Conservation (phyloP, 768 basidiomycete species). For the Phaffia tasmanica region DNA sequence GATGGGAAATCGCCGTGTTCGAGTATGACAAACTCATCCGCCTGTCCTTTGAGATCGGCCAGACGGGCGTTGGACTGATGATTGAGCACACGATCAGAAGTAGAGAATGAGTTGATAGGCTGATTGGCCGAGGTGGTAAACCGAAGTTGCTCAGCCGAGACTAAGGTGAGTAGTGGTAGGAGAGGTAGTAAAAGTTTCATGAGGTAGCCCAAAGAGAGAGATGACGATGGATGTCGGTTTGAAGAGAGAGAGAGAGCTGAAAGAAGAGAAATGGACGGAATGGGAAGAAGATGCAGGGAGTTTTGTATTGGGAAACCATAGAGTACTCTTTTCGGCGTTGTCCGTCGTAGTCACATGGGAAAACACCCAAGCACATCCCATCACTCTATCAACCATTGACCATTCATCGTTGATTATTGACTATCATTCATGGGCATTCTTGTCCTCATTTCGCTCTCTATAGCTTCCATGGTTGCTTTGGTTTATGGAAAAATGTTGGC, state of each 20-base stretch:
- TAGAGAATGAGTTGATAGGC: constrained; percentile 15
- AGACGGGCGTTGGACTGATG: constrained; percentile 8
- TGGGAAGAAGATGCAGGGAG: neutral
- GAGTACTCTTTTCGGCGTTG: too few species aligned
- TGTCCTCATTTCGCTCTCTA: too few species aligned
- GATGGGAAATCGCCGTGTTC: constrained; percentile 19
- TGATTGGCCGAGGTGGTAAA: neutral
- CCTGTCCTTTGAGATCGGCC: constrained; percentile 9
- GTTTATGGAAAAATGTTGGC: too few species aligned
- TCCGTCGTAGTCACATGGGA: too few species aligned
- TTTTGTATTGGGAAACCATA: too few species aligned
- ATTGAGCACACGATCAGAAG: neutral
- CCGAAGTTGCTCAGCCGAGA: constrained; percentile 17
- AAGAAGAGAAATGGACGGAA: neutral
- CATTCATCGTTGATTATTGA: too few species aligned
- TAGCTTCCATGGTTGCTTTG: too few species aligned
- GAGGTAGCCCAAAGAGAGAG: neutral
- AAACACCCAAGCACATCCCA: too few species aligned
- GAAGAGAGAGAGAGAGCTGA: too few species aligned
- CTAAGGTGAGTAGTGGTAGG: neutral
- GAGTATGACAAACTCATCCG: constrained; percentile 16
- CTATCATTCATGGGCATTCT: too few species aligned
- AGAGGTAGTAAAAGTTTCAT: neutral
- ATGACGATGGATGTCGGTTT: neutral
- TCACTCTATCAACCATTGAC: too few species aligned